phyloP scores from a whole-genome alignment of 1,139 yeast genomes.

The Suhomyces panamericanus region DNA sequence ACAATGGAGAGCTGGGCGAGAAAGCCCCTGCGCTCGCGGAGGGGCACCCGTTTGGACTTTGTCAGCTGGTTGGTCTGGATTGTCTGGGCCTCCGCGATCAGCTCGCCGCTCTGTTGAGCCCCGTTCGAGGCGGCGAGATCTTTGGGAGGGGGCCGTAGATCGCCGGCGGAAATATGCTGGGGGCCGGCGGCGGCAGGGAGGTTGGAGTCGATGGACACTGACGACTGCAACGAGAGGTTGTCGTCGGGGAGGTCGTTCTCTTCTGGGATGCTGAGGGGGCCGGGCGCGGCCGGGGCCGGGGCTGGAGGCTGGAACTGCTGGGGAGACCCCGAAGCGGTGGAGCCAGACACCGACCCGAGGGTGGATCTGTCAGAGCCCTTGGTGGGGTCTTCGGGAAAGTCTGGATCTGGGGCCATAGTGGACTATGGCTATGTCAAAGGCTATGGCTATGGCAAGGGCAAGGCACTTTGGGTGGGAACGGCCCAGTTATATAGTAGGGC shows the following conservation, averaged over 20 bases:
- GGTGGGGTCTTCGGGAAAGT: background rate
- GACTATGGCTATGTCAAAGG: background rate
- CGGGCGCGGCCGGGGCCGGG: background rate
- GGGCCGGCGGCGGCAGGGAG: constrained; percentile 6
- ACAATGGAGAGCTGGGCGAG: constrained; percentile 53
- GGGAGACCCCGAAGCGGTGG: background rate
- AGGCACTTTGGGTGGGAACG: background rate
- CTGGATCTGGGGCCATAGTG: background rate
- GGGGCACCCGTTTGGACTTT: constrained; percentile 32
- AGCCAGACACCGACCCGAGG: too few species aligned
- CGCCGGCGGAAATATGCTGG: background rate
- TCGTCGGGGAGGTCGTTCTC: background rate
- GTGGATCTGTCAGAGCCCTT: background rate
- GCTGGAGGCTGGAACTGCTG: background rate
- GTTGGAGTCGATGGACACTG: constrained; percentile 10
- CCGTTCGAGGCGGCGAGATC: background rate
- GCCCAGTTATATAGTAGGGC: background rate
- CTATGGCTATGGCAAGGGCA: background rate
- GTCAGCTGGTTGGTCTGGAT: background rate
- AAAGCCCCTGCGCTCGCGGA: constrained; percentile 52
- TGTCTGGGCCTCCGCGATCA: background rate
- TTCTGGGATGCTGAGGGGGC: background rate
- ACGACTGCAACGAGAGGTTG: constrained; percentile 5
- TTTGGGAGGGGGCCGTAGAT: background rate
- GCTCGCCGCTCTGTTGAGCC: background rate